Evolutionary conservation across 441 rosid species (phyloP).

Genomic region (Gossypium gossypioides): DNA sequence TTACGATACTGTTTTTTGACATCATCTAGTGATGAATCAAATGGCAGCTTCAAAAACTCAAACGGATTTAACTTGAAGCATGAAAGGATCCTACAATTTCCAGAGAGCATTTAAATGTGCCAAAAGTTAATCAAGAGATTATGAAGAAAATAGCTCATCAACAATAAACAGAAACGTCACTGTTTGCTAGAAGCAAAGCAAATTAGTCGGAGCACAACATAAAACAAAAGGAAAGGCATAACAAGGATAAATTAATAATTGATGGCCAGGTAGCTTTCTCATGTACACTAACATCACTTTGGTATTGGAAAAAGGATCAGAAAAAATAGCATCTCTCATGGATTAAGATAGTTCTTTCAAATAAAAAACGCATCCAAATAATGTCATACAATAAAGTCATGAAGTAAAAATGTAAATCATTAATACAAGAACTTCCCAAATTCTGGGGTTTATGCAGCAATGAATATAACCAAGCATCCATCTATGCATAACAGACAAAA

Average conservation of each 20-base stretch:
- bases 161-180: not conserved
- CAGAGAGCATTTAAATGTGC: not conserved
- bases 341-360: not conserved
- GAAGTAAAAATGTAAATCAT: not conserved
- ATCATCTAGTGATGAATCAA: conserved; percentile 61
- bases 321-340: not conserved
- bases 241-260: not conserved
- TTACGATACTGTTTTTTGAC: conserved; percentile 86
- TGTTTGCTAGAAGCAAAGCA: not conserved
- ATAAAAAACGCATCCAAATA: not conserved
- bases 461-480: not conserved
- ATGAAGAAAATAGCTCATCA: not conserved
- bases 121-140: conserved; percentile 10
- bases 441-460: not conserved
- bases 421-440: not conserved
- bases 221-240: not conserved
- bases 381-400: not conserved
- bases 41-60: conserved; percentile 72
- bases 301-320: not conserved
- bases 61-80: conserved; percentile 95
- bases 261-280: not conserved
- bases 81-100: conserved; percentile 63
- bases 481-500: not conserved
- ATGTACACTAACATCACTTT: not conserved
- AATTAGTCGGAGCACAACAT: not conserved